Conservation (phyloP, 352 stramenopile species). For the Phytopythium vexans region DNA sequence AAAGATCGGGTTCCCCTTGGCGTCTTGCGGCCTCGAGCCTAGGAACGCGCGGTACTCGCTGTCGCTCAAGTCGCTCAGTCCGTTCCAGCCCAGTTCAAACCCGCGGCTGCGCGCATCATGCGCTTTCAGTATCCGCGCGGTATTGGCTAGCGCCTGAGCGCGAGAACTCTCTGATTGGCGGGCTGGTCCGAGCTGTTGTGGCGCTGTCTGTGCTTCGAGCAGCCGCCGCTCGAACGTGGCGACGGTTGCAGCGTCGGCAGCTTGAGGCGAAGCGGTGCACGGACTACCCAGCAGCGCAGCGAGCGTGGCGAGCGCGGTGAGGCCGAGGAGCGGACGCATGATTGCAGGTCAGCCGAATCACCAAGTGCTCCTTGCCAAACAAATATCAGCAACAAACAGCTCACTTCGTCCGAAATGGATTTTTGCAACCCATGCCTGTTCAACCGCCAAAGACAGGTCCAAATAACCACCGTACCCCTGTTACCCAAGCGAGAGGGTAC, state of each 20-base stretch:
- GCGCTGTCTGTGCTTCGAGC: slow-evolving; percentile 18
- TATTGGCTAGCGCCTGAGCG: slow-evolving; percentile 38
- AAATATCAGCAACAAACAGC: too few species aligned
- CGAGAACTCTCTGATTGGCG: slow-evolving; percentile 39
- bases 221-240: slow-evolving; percentile 23
- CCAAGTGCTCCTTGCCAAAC: too few species aligned
- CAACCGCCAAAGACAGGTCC: too few species aligned
- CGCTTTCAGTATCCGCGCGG: slow-evolving; percentile 33
- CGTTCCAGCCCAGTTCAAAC: slow-evolving; percentile 63
- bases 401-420: too few species aligned
- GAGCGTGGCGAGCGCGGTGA: background rate
- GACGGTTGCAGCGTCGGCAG: slow-evolving; percentile 1
- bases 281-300: background rate
- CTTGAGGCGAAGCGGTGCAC: too few species aligned
- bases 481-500: too few species aligned
- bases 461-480: too few species aligned
- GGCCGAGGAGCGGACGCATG: too few species aligned
- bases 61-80: slow-evolving; percentile 62
- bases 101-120: slow-evolving; percentile 31
- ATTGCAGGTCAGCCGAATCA: too few species aligned
- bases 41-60: slow-evolving; percentile 66
- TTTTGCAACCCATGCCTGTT: too few species aligned
- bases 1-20: slow-evolving; percentile 9
- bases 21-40: slow-evolving; percentile 34
- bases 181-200: slow-evolving; percentile 31